phyloP scores from a whole-genome alignment of 148 eudicot genomes.

The Rhododendron kiyosumense region DNA sequence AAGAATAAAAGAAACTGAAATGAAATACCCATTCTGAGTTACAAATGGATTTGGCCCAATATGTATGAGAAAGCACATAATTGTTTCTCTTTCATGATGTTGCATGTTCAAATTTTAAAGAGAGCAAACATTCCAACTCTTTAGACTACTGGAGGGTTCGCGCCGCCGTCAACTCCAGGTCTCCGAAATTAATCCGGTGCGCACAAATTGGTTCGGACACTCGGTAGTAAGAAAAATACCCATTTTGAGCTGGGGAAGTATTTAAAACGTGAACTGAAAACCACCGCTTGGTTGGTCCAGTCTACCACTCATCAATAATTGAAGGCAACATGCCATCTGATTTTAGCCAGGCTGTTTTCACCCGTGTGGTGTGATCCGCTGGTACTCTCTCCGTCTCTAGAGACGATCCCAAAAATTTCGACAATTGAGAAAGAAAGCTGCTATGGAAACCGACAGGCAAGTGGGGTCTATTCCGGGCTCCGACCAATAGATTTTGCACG shows the following conservation, averaged over 20 bases:
- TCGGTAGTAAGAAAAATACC: too few relatives aligned
- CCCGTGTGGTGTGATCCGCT: not conserved
- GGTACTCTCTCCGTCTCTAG: not conserved
- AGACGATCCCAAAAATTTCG: not conserved
- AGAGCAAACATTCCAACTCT: not conserved
- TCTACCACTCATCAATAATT: not conserved
- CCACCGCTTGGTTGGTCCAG: not conserved
- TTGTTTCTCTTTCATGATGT: too few relatives aligned
- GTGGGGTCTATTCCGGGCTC: too few relatives aligned
- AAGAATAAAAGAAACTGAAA: not conserved
- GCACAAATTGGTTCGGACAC: accelerated
- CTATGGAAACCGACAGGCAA: too few relatives aligned
- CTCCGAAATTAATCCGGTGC: too few relatives aligned
- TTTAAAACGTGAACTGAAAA: not conserved
- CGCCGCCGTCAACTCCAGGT: accelerated
- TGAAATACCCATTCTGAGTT: not conserved
- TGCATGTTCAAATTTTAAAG: accelerated
- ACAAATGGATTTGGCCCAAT: not conserved
- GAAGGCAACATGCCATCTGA: not conserved
- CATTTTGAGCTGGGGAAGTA: not conserved
- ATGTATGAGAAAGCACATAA: too few relatives aligned
- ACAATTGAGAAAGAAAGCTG: not conserved
- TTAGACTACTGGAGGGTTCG: accelerated
- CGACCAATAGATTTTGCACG: accelerated
- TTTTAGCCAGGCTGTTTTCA: not conserved